Evolutionary conservation across 495 filamentous ascomycete genomes (phyloP).

Genomic region (Penicillium lividum): DNA sequence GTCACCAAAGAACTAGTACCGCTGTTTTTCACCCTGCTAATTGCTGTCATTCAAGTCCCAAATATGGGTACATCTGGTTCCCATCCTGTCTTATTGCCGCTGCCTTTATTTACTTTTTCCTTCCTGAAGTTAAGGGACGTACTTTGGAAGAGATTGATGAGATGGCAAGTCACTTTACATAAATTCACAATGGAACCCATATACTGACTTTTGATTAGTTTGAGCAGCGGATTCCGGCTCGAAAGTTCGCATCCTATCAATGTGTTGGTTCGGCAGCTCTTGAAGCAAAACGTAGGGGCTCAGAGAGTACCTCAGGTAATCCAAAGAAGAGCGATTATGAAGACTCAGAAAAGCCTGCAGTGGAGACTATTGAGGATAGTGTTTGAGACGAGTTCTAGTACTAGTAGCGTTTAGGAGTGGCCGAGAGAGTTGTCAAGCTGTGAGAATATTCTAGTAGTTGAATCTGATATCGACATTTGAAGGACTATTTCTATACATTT

Average conservation of each 20-base stretch:
- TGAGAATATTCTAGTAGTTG: not conserved
- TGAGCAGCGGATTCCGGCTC: conserved; percentile 24
- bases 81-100: conserved; percentile 23
- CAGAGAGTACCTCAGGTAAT: not conserved
- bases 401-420: not conserved
- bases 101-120: conserved; percentile 45
- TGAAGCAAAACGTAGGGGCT: conserved; percentile 7
- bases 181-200: not conserved
- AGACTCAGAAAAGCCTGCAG: conserved; percentile 15
- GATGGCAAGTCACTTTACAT: conserved; percentile 10
- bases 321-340: not conserved
- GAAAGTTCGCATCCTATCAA: conserved; percentile 21
- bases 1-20: not conserved
- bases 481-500: not conserved
- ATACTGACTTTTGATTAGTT: conserved; percentile 10
- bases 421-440: not conserved
- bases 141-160: conserved; percentile 37
- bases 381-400: not conserved
- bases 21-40: not conserved
- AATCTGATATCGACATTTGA: not conserved
- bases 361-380: conserved; percentile 15
- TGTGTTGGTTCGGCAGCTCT: conserved; percentile 16
- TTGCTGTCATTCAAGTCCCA: conserved; percentile 45
- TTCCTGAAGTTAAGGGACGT: conserved; percentile 53
- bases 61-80: conserved; percentile 56